Evolutionary conservation across 441 rosid genomes (phyloP), one percentile per base, ranked within the genome.

Genomic region (Corymbia citriodora): DNA sequence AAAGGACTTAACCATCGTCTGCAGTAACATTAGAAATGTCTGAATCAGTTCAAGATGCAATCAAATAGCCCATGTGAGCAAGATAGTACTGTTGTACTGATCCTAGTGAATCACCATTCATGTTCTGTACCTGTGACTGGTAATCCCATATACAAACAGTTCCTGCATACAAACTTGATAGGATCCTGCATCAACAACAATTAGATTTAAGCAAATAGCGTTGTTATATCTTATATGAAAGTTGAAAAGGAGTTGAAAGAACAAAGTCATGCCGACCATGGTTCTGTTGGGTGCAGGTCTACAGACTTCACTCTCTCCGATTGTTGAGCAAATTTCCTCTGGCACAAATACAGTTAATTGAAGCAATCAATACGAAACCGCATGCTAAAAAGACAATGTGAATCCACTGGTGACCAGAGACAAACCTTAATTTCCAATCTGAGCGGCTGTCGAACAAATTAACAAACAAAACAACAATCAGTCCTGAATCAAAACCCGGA

Each of bases 351-450:
- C 31, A 31, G 65, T 87, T 21, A 55, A 33, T 33, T 0, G 19
- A 45, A 87, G 59, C 50, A 19, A 87, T 87, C 10, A 18, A 55
- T 8, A 59, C 27, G 6, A 33, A 16, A 29, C 52, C 25, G n/a
- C 65, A 45, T 7, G 49, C 57, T 55, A 19, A 54, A 87, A 87
- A 23, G 52, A 79, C 52, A 79, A 79, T 45, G 85, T 45, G 45
- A 79, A 79, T 2, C 52, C n/a, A 55, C 88, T 4, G 68, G n/a
- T 31, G 33, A 6, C 88, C 65, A 33, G 68, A 59, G 6, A 0
- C 89, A n/a, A 53, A 88, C 89, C 89, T 88, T 88, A 36, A 88
- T 88, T 53, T 88, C 89, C 70, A 88, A 72, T 68, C 89, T 68
- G 89, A 88, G 89, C 59, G 86, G 89, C 89, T 88, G 89, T 13